Evolutionary conservation across 495 filamentous ascomycete genomes (phyloP).

Genomic region (Saxophila tyrrhenica): DNA sequence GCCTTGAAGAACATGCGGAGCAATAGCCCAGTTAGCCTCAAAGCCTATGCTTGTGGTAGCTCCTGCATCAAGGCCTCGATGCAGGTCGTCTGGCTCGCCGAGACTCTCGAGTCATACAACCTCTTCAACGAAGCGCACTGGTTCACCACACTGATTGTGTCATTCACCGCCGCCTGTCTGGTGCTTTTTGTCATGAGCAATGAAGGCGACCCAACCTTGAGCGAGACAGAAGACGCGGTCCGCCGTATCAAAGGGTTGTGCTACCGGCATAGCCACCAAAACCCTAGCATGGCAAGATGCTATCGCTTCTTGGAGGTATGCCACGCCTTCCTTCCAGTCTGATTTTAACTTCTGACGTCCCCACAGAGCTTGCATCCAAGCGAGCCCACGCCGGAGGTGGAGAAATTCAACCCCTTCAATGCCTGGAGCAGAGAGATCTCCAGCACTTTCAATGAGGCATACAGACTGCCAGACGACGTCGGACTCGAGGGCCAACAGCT

Average conservation of each 20-base stretch:
- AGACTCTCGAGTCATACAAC: conserved; percentile 8
- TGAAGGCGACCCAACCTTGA: conserved; percentile 4
- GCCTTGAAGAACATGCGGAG: conserved; percentile 4
- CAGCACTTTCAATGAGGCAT: conserved; percentile 4
- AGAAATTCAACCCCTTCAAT: neutral
- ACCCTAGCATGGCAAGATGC: conserved; percentile 5
- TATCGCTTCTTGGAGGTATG: conserved; percentile 8
- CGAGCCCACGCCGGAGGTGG: neutral
- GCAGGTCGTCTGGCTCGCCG: conserved; percentile 16
- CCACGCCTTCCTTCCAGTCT: neutral
- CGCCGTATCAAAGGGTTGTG: conserved; percentile 9
- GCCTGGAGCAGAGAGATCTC: conserved; percentile 1
- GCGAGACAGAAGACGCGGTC: conserved; percentile 12
- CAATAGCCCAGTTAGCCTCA: conserved; percentile 3
- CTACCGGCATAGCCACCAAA: conserved; percentile 5
- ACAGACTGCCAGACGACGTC: neutral
- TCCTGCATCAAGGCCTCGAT: conserved; percentile 16
- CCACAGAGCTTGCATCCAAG: neutral
- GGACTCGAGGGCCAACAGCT: neutral
- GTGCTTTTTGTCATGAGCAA: conserved; percentile 14
- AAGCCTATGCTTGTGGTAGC: conserved; percentile 15
- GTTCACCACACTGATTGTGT: conserved; percentile 12
- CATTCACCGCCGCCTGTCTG: conserved; percentile 7
- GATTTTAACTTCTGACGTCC: neutral
- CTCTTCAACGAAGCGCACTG: conserved; percentile 11